Percentiles rank a stretch among this genome's conserved stretches.
Conservation (phyloP, 805 yeast species). For the Teunomyces panamensis region DNA sequence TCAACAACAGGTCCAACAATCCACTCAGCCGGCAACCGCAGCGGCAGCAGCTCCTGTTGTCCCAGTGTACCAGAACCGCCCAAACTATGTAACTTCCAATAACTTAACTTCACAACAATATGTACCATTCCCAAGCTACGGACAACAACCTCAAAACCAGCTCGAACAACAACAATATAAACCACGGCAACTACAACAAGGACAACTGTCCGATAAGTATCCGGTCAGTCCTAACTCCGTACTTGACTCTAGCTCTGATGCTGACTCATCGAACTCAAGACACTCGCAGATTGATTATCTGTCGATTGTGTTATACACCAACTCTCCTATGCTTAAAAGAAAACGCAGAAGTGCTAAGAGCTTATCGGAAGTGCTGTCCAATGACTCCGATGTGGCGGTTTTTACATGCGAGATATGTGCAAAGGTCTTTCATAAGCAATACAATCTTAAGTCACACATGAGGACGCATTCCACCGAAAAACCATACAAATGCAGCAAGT, state of each 20-base stretch:
- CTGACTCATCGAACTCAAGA: conserved; percentile 3
- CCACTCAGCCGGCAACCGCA: not conserved
- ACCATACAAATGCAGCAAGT: conserved; percentile 63
- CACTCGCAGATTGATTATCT: conserved; percentile 27
- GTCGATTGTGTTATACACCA: conserved; percentile 33
- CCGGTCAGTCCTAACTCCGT: conserved; percentile 6
- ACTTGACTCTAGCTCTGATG: not conserved
- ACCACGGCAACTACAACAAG: not conserved
- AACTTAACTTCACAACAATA: not conserved
- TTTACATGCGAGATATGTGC: conserved; percentile 44
- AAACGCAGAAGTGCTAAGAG: conserved; percentile 11
- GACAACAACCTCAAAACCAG: conserved; percentile 1
- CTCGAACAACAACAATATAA: not conserved
- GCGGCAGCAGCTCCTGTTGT: not conserved
- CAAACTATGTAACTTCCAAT: conserved; percentile 6
- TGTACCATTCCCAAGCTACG: not conserved
- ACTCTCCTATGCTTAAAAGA: conserved; percentile 26
- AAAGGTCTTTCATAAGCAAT: conserved; percentile 46
- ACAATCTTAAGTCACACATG: conserved; percentile 49
- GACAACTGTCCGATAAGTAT: not conserved
- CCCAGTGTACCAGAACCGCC: conserved; percentile 3
- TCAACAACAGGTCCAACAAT: not conserved
- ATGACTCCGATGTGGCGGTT: conserved; percentile 6
- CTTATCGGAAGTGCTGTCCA: conserved; percentile 3
- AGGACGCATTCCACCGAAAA: conserved; percentile 61